Evolutionary conservation across 768 basidiomycete species (phyloP).

Genomic region (Amanita jacksonii): DNA sequence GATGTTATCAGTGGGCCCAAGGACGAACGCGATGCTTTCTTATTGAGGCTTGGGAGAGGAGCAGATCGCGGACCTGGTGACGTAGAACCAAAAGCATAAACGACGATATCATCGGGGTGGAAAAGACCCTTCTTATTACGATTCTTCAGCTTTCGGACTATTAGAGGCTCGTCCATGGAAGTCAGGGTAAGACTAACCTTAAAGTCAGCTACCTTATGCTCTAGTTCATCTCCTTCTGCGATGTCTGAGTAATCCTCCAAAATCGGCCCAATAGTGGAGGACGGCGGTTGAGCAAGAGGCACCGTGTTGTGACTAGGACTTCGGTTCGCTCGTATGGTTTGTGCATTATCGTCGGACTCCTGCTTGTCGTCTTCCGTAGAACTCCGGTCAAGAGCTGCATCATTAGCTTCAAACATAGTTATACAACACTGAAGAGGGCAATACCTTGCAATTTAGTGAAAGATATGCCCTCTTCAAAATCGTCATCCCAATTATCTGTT

Average conservation of each 20-base stretch:
- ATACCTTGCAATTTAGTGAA: constrained; percentile 71
- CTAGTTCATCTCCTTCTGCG: constrained; percentile 71
- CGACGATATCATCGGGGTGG: constrained; percentile 86
- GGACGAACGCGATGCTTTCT: constrained; percentile 44
- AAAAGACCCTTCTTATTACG: constrained; percentile 67
- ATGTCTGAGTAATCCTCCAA: constrained; percentile 92
- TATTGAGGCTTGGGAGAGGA: constrained; percentile 47
- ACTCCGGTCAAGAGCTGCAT: constrained; percentile 53
- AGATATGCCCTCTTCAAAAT: constrained; percentile 92
- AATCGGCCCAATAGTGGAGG: constrained; percentile 54
- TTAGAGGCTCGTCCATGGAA: not conserved
- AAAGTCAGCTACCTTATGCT: constrained; percentile 78
- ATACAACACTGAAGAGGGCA: not conserved
- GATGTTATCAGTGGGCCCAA: constrained; percentile 34
- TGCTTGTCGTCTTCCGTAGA: constrained; percentile 38
- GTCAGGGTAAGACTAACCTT: constrained; percentile 37
- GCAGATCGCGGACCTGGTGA: constrained; percentile 58
- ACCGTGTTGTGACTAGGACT: constrained; percentile 52
- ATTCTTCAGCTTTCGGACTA: constrained; percentile 48
- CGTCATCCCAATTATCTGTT: constrained; percentile 97
- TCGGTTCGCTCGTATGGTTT: constrained; percentile 68
- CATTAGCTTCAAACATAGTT: constrained; percentile 5
- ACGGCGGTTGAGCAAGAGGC: constrained; percentile 51
- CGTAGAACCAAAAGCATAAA: constrained; percentile 43
- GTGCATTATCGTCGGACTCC: constrained; percentile 63